phyloP scores from a whole-genome alignment of 352 stramenopile species.

The Pythium guiyangense region DNA sequence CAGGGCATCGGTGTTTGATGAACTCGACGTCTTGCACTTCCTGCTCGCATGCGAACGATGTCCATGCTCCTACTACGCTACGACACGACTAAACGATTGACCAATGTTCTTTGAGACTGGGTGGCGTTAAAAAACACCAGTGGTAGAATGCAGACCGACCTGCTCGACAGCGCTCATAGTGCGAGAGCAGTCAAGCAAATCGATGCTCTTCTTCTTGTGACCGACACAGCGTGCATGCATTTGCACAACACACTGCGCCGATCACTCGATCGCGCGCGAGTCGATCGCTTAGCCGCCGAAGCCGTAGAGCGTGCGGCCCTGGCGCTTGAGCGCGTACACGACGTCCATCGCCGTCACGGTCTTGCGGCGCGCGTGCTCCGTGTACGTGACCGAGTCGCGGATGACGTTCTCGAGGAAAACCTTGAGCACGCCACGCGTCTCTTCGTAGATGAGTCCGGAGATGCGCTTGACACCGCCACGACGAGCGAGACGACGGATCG shows the following conservation, averaged over 20 bases:
- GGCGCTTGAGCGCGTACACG: constrained; percentile 97
- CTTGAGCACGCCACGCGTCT: constrained; percentile 97
- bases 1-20: no score
- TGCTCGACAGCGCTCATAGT: no score
- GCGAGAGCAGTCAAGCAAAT: no score
- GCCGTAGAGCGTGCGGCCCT: constrained; percentile 94
- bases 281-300: constrained; percentile 75
- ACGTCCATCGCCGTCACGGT: constrained; percentile 98
- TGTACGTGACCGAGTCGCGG: constrained; percentile 94
- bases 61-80: no score
- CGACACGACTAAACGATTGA: no score
- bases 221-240: no score
- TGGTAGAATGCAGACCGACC: no score
- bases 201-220: background rate
- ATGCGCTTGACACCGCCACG: constrained; percentile 98
- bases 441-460: constrained; percentile 97
- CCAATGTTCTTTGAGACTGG: no score
- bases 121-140: no score
- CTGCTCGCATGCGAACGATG: no score
- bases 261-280: background rate
- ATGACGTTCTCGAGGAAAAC: constrained; percentile 99
- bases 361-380: constrained; percentile 94
- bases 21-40: no score
- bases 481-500: constrained; percentile 97
- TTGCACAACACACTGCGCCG: background rate